Evolutionary conservation across 352 stramenopile species (phyloP).

Genomic region (Phytophthora syringae): DNA sequence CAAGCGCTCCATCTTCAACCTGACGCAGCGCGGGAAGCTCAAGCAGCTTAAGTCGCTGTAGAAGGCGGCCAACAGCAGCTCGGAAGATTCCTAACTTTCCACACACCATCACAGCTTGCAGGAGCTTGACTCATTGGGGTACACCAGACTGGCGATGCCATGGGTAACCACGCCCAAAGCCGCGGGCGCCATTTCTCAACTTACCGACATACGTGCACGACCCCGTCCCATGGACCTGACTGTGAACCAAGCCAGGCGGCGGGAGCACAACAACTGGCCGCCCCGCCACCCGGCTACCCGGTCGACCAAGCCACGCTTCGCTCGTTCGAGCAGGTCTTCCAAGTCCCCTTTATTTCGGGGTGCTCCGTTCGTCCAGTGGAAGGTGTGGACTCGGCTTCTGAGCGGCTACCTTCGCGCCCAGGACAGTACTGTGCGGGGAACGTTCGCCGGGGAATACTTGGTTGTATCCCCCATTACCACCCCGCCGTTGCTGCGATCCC

Average conservation of each 20-base stretch:
- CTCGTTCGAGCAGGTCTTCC: neutral
- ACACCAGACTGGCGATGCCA: too few relatives aligned
- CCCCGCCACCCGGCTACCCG: too few relatives aligned
- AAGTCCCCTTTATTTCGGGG: neutral
- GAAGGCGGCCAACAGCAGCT: slow-evolving; percentile 77
- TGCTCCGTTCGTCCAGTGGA: neutral
- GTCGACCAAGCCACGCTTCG: neutral
- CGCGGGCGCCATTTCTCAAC: too few relatives aligned
- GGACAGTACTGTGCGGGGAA: neutral
- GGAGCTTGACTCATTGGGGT: slow-evolving; percentile 90
- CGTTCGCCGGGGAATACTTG: neutral
- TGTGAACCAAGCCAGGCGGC: too few relatives aligned
- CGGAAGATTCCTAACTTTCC: slow-evolving; percentile 78
- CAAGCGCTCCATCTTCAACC: slow-evolving; percentile 80
- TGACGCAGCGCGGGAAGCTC: slow-evolving; percentile 76
- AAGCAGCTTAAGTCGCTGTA: slow-evolving; percentile 88
- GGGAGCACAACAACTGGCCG: too few relatives aligned
- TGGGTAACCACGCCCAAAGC: too few relatives aligned
- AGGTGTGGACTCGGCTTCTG: neutral
- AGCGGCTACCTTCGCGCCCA: neutral
- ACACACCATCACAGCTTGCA: slow-evolving; percentile 84
- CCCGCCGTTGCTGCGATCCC: too few relatives aligned
- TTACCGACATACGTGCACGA: too few relatives aligned
- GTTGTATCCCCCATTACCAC: neutral
- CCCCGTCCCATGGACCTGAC: too few relatives aligned